Conservation (phyloP, 441 rosid species). For the Cnidoscolus chayamansa region DNA sequence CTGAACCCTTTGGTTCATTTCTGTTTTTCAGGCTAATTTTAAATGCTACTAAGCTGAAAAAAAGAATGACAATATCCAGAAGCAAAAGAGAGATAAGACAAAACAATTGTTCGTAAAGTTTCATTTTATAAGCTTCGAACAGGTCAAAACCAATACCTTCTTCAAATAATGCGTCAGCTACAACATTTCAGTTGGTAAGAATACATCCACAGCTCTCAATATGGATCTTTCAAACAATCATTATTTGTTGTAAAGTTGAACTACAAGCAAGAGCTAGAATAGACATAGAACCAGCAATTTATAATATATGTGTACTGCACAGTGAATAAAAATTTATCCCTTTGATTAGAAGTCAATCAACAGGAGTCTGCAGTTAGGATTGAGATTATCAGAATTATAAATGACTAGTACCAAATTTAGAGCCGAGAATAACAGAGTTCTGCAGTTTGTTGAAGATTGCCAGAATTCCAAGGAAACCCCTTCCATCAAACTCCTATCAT, state of each 20-base stretch:
- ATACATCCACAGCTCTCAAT: not conserved
- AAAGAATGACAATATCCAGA: too few species aligned
- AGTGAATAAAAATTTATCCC: conserved; percentile 12
- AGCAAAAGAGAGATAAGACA: too few species aligned
- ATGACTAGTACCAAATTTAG: conserved; percentile 13
- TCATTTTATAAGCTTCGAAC: too few species aligned
- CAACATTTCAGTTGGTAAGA: not conserved
- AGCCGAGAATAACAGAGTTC: conserved; percentile 19
- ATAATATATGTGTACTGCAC: not conserved
- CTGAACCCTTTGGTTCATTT: too few species aligned
- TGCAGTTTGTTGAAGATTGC: conserved; percentile 27
- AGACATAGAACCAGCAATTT: conserved; percentile 16
- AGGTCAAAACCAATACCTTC: too few species aligned
- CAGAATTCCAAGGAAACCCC: conserved; percentile 18
- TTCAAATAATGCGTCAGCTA: too few species aligned
- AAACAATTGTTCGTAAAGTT: too few species aligned
- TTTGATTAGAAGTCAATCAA: conserved; percentile 43
- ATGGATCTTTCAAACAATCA: too few species aligned
- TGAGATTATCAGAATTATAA: conserved; percentile 15
- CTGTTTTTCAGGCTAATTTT: too few species aligned
- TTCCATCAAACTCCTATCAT: conserved; percentile 12
- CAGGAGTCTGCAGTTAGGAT: conserved; percentile 19
- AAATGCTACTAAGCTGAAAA: too few species aligned
- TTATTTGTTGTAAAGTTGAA: not conserved
- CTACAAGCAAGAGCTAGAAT: not conserved